Base-by-base conservation (phyloP, 1,284 basidiomycete genomes). In the Athelia psychrophila region DNA sequence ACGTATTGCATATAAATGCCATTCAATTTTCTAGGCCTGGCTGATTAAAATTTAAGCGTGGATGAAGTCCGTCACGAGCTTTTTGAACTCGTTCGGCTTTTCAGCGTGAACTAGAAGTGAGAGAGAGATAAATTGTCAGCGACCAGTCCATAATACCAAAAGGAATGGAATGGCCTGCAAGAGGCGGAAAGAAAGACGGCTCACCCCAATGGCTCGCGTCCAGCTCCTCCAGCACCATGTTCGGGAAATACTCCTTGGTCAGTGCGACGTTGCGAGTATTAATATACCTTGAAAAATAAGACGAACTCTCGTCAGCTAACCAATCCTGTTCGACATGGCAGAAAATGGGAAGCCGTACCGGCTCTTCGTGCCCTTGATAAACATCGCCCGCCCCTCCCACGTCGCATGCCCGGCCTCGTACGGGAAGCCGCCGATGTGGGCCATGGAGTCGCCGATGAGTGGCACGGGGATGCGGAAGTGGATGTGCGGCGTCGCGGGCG, bases 291-390 rank as follows among this genome's bases (percentile, higher is more conserved):
- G 19, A 42, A 44, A 12, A 56, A 30, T 22, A 25, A 35, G 15
- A 18, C 12, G 23, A 18, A 16, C 25, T n/a, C n/a, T n/a, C 42
- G 3, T 38, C 25, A 18, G 38, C 35, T 48, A 15, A 13, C 19
- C 27, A 13, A 19, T 19, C n/a, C 16, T 33, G 20, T 16, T 30
- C 24, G 15, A 8, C 51, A 42, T 48, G 50, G 52, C 30, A 36
- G 2, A 24, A 3, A 50, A 19, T 24, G 10, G 30, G 18, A 40
- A 46, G 16, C 70, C 80, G 60, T 54, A 88, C 83, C 79, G 81
- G 81, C 87, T 92, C 70, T 82, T 84, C 23, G 71, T 70, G 2
- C 93, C 93, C 63, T 93, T 94, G 57, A 95, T 77, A 56, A 93
- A 89, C 10, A 95, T 66, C 0, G 86, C 80, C 44, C 72, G 74